Conservation (phyloP, 345 rosid genomes). For the Nephelium lappaceum region DNA sequence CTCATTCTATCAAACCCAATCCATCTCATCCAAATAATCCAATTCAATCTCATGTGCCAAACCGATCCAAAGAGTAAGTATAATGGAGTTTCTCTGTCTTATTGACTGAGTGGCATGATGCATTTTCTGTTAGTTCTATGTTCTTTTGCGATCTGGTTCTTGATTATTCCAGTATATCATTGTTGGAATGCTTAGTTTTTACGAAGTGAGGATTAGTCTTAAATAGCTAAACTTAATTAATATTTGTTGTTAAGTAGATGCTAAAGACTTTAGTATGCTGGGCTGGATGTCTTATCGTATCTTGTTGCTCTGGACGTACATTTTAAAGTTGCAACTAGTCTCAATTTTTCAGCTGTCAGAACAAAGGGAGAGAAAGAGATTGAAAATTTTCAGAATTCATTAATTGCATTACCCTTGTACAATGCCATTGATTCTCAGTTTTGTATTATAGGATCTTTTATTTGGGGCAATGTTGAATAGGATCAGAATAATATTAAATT, state of each 20-base stretch:
- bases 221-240: not conserved
- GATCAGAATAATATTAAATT: too few relatives aligned
- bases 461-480: too few relatives aligned
- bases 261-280: not conserved
- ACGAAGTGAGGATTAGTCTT: not conserved
- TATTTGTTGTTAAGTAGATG: not conserved
- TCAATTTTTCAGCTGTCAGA: not conserved
- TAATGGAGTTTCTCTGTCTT: not conserved
- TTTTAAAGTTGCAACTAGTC: not conserved
- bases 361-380: conserved; percentile 4
- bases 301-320: conserved; percentile 4
- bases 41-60: too few relatives aligned
- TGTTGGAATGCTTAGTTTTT: not conserved
- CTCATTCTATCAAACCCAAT: too few relatives aligned
- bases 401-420: not conserved
- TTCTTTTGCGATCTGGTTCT: not conserved
- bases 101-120: not conserved
- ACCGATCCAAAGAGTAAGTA: not conserved
- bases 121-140: not conserved
- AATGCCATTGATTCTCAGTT: not conserved
- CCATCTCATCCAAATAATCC: too few relatives aligned
- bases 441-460: not conserved
- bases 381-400: not conserved
- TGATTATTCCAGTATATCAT: not conserved
- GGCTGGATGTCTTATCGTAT: not conserved